These are phyloP conservation scores for Phytophthora pseudosyringae DNA, from an alignment of 352 stramenopile genomes.

Conservation along the genomic window DNA sequence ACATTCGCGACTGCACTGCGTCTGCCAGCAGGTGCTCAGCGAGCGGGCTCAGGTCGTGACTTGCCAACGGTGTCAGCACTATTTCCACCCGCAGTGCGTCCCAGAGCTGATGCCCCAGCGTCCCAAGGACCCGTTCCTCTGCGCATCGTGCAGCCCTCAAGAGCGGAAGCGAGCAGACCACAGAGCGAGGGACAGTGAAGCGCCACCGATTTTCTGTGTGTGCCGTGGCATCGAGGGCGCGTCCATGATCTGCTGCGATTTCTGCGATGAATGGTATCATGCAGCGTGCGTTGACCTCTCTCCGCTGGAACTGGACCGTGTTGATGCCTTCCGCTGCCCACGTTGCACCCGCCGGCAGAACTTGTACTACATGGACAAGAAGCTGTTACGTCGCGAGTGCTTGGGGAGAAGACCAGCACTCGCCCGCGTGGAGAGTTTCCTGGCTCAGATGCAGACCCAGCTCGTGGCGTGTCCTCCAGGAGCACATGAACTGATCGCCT, in stretches of 20 bases:
- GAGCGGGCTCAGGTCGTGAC: conserved; percentile 54
- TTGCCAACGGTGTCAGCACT: conserved; percentile 53
- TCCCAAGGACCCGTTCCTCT: conserved; percentile 21
- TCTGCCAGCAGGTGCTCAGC: conserved; percentile 74
- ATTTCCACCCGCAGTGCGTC: conserved; percentile 75
- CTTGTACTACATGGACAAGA: conserved; percentile 75
- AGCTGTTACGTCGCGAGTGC: conserved; percentile 50
- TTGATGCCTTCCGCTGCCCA: conserved; percentile 79
- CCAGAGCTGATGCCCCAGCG: conserved; percentile 22
- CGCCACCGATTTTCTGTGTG: conserved; percentile 64
- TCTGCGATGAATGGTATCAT: conserved; percentile 91
- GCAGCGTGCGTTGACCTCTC: conserved; percentile 70
- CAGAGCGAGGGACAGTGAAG: neutral
- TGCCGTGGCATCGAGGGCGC: conserved; percentile 65
- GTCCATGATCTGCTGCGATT: conserved; percentile 90
- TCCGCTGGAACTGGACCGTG: conserved; percentile 53
- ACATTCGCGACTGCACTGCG: conserved; percentile 56
- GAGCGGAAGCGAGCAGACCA: conserved; percentile 19
- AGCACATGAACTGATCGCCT: conserved; percentile 57
- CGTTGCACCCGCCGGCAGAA: conserved; percentile 72
- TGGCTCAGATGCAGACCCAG: conserved; percentile 60
- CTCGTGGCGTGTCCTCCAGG: conserved; percentile 63
- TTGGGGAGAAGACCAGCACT: conserved; percentile 59
- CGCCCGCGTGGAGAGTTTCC: conserved; percentile 55
- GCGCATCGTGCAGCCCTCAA: conserved; percentile 23